phyloP scores from a whole-genome alignment of 116 monocot species.

The Papilionanthe hybrid region DNA sequence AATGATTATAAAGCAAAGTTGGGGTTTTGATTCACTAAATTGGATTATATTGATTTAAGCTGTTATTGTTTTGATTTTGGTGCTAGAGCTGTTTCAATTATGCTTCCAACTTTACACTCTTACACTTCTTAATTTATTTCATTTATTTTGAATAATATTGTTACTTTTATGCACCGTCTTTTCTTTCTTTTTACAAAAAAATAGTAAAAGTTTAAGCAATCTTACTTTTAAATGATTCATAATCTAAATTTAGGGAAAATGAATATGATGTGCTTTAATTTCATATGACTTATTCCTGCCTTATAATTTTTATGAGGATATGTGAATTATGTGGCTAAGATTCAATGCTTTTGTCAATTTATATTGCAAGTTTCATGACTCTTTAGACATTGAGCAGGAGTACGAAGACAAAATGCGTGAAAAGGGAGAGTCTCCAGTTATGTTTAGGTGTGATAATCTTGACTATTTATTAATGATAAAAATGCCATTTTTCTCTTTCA shows the following conservation, averaged over 20 bases:
- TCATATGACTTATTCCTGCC: not conserved
- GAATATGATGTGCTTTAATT: not conserved
- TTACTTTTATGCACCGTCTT: not conserved
- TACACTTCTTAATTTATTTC: too few relatives aligned
- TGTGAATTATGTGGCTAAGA: slow-evolving; percentile 1
- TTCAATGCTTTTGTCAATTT: not conserved
- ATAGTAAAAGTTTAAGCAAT: not conserved
- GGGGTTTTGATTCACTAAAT: too few relatives aligned
- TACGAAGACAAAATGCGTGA: slow-evolving; percentile 96
- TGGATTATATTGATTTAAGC: too few relatives aligned
- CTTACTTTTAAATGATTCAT: not conserved
- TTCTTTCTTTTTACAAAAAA: not conserved
- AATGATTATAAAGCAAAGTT: too few relatives aligned
- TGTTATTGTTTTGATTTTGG: too few relatives aligned
- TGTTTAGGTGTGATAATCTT: slow-evolving; percentile 79
- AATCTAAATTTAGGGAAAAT: not conserved
- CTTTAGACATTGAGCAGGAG: slow-evolving; percentile 48
- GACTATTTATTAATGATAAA: slow-evolving; percentile 1
- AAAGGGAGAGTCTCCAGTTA: slow-evolving; percentile 88
- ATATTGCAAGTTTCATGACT: not conserved
- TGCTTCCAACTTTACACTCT: too few relatives aligned
- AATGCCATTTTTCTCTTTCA: slow-evolving; percentile 6
- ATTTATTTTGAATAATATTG: too few relatives aligned
- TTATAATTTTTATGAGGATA: not conserved
- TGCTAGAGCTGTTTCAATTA: too few relatives aligned